Evolutionary conservation across 148 eudicot species (phyloP).

Genomic region (Chenopodium formosanum): DNA sequence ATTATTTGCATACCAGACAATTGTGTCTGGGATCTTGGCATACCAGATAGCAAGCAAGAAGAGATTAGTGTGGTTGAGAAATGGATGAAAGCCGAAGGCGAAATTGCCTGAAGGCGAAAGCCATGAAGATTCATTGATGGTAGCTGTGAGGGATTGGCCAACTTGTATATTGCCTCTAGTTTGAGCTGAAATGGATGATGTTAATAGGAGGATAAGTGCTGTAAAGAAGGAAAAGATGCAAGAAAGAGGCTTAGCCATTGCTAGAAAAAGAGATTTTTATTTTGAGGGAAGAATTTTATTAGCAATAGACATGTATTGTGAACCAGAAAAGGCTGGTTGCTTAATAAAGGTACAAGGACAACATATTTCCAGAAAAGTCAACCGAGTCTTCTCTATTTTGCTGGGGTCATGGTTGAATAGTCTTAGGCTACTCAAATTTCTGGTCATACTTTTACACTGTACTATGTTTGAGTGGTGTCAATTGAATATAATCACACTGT

Average conservation of each 20-base stretch:
- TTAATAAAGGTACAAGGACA: background rate
- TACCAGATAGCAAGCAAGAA: constrained; percentile 51
- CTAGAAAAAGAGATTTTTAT: background rate
- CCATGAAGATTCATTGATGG: constrained; percentile 30
- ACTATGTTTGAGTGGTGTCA: too few relatives aligned
- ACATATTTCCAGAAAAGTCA: background rate
- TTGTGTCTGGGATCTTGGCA: constrained; percentile 45
- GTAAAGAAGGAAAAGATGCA: constrained; percentile 4
- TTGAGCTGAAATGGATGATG: constrained; percentile 28
- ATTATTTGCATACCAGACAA: constrained; percentile 42
- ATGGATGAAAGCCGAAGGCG: constrained; percentile 40
- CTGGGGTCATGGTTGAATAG: too few relatives aligned
- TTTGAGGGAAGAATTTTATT: background rate
- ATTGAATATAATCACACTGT: too few relatives aligned
- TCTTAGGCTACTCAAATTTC: background rate
- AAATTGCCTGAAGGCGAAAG: constrained; percentile 52
- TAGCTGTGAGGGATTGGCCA: constrained; percentile 30
- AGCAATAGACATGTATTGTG: background rate
- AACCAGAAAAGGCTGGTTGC: background rate
- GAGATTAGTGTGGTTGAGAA: constrained; percentile 13
- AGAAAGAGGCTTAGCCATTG: background rate
- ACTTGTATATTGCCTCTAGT: constrained; percentile 22
- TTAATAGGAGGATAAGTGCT: constrained; percentile 8
- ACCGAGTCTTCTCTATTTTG: background rate
- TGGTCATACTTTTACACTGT: too few relatives aligned